Conservation (phyloP, 2,329 filamentous ascomycete species). For the Dryadomyces quercivorus region DNA sequence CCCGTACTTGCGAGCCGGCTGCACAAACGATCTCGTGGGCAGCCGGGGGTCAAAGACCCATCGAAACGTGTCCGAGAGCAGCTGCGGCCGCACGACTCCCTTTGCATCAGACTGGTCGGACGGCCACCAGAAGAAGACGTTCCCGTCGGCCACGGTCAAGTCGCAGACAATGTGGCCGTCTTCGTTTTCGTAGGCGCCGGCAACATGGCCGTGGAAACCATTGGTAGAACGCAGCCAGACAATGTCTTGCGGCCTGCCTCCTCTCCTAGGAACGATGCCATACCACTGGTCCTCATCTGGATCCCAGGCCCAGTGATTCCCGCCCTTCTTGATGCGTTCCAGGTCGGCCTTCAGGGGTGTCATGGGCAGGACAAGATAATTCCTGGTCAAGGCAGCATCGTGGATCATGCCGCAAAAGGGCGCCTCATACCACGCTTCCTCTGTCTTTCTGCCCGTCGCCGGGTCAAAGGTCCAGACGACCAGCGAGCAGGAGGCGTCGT, state of each 20-base stretch:
- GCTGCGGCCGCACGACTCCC: conserved; percentile 18
- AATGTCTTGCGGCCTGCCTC: conserved; percentile 38
- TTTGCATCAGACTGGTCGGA: conserved; percentile 18
- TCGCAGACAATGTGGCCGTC: conserved; percentile 31
- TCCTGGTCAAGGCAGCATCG: conserved; percentile 33
- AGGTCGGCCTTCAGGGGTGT: conserved; percentile 33
- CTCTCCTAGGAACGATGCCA: conserved; percentile 36
- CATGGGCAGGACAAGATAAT: conserved; percentile 33
- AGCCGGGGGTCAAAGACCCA: conserved; percentile 27
- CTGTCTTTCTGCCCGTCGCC: conserved; percentile 27
- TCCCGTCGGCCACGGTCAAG: conserved; percentile 29
- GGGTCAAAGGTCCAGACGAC: conserved; percentile 32
- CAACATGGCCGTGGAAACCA: conserved; percentile 36
- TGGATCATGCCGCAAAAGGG: conserved; percentile 42
- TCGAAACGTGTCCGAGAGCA: conserved; percentile 26
- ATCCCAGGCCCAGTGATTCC: conserved; percentile 40
- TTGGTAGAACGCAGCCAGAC: conserved; percentile 39
- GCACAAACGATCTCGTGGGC: conserved; percentile 23
- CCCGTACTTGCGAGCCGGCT: conserved; percentile 22
- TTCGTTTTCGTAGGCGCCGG: conserved; percentile 34
- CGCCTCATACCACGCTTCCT: conserved; percentile 35
- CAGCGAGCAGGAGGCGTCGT: conserved; percentile 30
- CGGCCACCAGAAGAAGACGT: conserved; percentile 34
- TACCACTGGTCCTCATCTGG: conserved; percentile 43
- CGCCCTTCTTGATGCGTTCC: conserved; percentile 30